Evolutionary conservation across 106 monocot species (phyloP).

Genomic region (Xerophyta viscosa): DNA sequence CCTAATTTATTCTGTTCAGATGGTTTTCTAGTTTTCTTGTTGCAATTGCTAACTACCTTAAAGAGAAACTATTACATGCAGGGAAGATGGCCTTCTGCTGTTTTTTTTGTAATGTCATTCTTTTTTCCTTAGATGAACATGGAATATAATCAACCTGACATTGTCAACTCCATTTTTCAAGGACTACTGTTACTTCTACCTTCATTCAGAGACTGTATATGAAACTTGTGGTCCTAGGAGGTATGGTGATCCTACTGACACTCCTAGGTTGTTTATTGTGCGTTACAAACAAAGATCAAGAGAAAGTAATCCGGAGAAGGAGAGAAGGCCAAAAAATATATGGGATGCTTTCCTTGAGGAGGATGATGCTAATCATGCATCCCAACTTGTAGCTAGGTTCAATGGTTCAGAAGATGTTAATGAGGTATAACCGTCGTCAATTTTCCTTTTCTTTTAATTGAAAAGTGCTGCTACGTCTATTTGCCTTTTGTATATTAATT

Average conservation of each 20-base stretch:
- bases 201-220: constrained; percentile 51
- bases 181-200: constrained; percentile 79
- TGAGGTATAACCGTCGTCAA: constrained; percentile 41
- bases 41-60: no score
- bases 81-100: no score
- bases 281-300: constrained; percentile 68
- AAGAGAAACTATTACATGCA: no score
- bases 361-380: constrained; percentile 51
- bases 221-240: constrained; percentile 84
- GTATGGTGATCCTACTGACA: constrained; percentile 45
- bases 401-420: constrained; percentile 68
- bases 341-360: constrained; percentile 48
- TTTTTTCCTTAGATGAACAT: background rate
- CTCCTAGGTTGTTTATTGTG: constrained; percentile 63
- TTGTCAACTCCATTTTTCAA: constrained; percentile 26
- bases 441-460: background rate
- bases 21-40: no score
- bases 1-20: no score
- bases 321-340: constrained; percentile 42
- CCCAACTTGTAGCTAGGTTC: constrained; percentile 84
- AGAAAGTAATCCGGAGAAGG: constrained; percentile 23
- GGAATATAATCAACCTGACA: background rate
- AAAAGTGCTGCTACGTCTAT: background rate
- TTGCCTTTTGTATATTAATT: background rate
- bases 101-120: no score